phyloP scores from a whole-genome alignment of 176 grass and related monocot species.

The Ensete glaucum region DNA sequence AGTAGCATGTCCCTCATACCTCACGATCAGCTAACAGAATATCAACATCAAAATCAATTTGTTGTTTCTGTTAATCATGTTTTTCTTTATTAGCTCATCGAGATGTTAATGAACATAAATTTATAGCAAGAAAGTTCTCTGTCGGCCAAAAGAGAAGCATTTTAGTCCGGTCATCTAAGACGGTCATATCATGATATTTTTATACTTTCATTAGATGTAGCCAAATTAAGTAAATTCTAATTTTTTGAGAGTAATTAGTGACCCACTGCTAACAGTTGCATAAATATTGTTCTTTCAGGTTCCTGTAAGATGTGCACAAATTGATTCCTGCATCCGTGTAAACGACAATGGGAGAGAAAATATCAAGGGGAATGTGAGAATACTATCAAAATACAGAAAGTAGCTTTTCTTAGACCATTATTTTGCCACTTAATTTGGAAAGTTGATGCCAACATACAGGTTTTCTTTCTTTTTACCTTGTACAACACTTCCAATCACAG shows the following conservation, averaged over 20 bases:
- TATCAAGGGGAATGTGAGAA: constrained; percentile 10
- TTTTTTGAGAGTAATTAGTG: not conserved
- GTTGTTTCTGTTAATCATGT: not conserved
- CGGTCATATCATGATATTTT: not conserved
- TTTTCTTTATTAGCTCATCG: not conserved
- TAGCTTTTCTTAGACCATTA: not conserved
- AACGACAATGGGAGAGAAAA: constrained; percentile 9
- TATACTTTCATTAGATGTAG: not conserved
- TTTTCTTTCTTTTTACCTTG: constrained; percentile 6
- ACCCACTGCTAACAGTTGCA: not conserved
- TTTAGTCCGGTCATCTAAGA: not conserved
- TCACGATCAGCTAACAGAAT: no score
- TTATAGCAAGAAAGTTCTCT: not conserved
- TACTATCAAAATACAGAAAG: not conserved
- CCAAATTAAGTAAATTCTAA: not conserved
- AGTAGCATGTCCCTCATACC: no score
- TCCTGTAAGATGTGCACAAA: not conserved
- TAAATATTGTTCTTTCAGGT: constrained; percentile 1
- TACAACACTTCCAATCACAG: constrained; percentile 10
- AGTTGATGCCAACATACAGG: not conserved
- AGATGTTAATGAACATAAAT: not conserved
- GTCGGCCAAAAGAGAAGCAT: not conserved
- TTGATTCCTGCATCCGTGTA: constrained; percentile 6
- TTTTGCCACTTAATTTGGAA: not conserved
- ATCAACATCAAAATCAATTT: not conserved